Evolutionary conservation across 768 basidiomycete species (phyloP), one percentile per base, ranked within the genome.

Genomic region (Collybia nuda): DNA sequence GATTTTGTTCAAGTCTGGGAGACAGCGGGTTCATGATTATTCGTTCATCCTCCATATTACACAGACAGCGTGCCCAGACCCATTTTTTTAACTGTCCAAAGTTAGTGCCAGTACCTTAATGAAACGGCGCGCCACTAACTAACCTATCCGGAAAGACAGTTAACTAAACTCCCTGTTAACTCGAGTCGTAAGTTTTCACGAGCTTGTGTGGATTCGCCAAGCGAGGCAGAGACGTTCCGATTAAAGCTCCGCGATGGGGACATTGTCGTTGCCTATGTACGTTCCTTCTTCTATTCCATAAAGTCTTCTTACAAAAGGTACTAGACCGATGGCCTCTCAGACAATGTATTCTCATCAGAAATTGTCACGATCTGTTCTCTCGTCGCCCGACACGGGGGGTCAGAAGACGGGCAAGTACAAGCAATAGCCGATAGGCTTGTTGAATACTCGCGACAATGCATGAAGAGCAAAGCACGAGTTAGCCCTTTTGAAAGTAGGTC

Each of bases 1-100:
- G 11, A 48, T 14, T 50, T 24, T 22, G 41, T 44, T 18, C 44
- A 24, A 90, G 88, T 62, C 70, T 90, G 56, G 88, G 88, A n/a
- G 88, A 90, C 64, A 90, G 88, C 50, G 88, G 88, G 6, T 90
- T 81, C 63, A 73, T 79, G 53, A 82, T 90, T 40, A 79, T 89
- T 51, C 84, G 89, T 29, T 80, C 83, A 14, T 83, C 84, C 21
- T 73, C 81, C 12, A 72, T 90, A 23, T 70, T 86, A 39, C 74
- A 90, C 62, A 75, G 69, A 35, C 73, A 76, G 55, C 68, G 65
- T 26, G 54, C 75, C 1, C 79, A 80, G 61, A 78, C 79, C 1
- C 80, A 81, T 55, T 79, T 71, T 49, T 81, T 82, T 60, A 82
- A 82, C 57, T 80, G 78, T 53, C 80, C 80, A 54, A 75, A 73